Percentiles rank a stretch among this genome's conserved stretches.
These are phyloP conservation scores for Entelexis paramagnoliae DNA, from an alignment of 1,139 yeast genomes.

Conservation along the genomic window DNA sequence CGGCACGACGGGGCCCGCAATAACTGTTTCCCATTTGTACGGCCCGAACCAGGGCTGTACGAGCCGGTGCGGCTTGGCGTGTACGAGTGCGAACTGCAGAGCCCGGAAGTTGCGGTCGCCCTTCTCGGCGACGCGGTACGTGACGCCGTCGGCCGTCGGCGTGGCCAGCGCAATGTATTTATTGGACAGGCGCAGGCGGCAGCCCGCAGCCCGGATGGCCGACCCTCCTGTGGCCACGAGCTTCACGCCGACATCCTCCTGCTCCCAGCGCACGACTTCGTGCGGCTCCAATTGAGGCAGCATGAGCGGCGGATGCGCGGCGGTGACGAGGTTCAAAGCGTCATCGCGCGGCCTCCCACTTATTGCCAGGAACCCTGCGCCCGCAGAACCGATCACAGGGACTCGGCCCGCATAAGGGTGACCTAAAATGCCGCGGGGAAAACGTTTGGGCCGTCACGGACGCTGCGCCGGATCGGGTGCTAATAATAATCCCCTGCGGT, in stretches of 20 bases:
- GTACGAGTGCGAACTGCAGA: conserved; percentile 3
- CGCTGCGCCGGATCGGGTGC: no score
- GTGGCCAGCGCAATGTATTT: conserved; percentile 6
- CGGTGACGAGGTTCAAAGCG: background rate
- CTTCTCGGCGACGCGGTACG: conserved; percentile 26
- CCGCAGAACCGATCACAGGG: background rate
- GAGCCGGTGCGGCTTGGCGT: conserved; percentile 20
- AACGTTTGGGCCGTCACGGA: no score
- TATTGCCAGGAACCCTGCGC: background rate
- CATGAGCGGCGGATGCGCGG: background rate
- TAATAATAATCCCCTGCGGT: no score
- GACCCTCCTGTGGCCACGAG: conserved; percentile 11
- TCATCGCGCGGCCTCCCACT: background rate
- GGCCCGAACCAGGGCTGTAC: conserved; percentile 35
- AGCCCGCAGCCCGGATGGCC: background rate
- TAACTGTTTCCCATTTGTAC: conserved; percentile 27
- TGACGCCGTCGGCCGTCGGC: conserved; percentile 10
- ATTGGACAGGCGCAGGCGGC: conserved; percentile 13
- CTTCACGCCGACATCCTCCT: conserved; percentile 2
- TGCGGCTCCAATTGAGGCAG: conserved; percentile 10
- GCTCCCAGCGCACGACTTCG: conserved; percentile 9
- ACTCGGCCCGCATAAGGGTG: no score
- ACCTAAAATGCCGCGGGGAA: no score
- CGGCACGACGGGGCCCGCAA: conserved; percentile 22
- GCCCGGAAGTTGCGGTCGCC: conserved; percentile 26